Evolutionary conservation across 1,284 basidiomycete species (phyloP), one percentile per base, ranked within the genome.

Genomic region (Anthracocystis walkeri): DNA sequence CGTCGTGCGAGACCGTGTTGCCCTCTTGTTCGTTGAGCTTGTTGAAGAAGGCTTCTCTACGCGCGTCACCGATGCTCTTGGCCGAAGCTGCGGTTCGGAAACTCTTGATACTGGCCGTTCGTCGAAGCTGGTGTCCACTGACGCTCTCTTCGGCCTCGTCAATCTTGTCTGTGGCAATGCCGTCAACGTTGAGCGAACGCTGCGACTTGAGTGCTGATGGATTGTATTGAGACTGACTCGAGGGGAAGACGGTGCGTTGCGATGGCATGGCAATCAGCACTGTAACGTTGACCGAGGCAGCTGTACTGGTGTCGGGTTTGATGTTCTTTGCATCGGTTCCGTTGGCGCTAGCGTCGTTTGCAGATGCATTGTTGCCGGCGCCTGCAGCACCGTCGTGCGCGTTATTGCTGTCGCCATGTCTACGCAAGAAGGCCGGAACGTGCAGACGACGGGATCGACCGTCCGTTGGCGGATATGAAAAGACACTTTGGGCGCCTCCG

Each of bases 241-340:
- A 65, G 11, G 76, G 80, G 48, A 81, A 77, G 49, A 81, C 74
- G 12, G 80, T 82, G 18, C 63, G 61, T n/a, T 74, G 69, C 12
- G 75, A 80, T 8, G 81, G 81, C 81, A 82, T 82, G 25, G 79
- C 79, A 27, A 82, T 80, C 25, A 82, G 55, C 12, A 82, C 81
- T 1, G 81, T 81, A 18, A 82, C 66, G 41, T 82, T 81, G 58
- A 81, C 72, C 14, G 72, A 74, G 31, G 74, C 77, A n/a, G 75
- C 61, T 2, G 58, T 67, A 41, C 35, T 74, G 40, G 58, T 21
- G 31, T 76, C 71, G 23, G 60, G 31, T 18, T 38, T 48, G 14
- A 50, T 20, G 14, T 44, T 33, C 21, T 65, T 63, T 35, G 27
- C 49, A 31, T 60, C 58, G 50, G 20, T 29, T 29, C 27, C 51